These are phyloP conservation scores for Ambrosia trifida DNA, from an alignment of 129 eudicot genomes.

Conservation along the genomic window DNA sequence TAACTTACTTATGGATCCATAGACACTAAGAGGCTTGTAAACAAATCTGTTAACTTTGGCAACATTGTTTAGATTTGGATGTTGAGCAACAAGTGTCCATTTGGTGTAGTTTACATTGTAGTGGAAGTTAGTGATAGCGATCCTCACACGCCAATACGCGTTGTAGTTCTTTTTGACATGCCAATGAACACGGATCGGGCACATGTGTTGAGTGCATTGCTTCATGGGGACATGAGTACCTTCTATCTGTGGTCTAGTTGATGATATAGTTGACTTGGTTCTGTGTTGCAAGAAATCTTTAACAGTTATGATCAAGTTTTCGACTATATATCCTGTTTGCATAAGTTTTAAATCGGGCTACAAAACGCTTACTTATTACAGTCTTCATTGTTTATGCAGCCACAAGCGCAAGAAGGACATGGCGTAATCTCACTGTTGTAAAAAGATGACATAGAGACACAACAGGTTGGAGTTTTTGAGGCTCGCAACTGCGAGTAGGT, in stretches of 20 bases:
- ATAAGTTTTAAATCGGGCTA: slow-evolving; percentile 13
- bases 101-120: slow-evolving; percentile 47
- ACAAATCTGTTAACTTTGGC: slow-evolving; percentile 41
- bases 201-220: slow-evolving; percentile 54
- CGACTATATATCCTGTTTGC: not conserved
- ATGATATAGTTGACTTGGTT: slow-evolving; percentile 13
- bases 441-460: slow-evolving; percentile 57
- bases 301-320: slow-evolving; percentile 7
- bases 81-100: slow-evolving; percentile 66
- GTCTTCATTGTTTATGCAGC: slow-evolving; percentile 33
- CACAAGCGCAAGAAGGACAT: slow-evolving; percentile 60
- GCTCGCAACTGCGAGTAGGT: slow-evolving; percentile 54
- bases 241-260: slow-evolving; percentile 9
- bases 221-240: slow-evolving; percentile 28
- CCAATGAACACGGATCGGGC: slow-evolving; percentile 67
- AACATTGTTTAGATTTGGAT: slow-evolving; percentile 56
- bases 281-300: slow-evolving; percentile 27
- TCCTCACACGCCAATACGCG: slow-evolving; percentile 54
- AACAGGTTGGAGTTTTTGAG: slow-evolving; percentile 46
- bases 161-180: slow-evolving; percentile 60
- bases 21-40: slow-evolving; percentile 52
- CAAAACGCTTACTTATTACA: slow-evolving; percentile 37
- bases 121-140: slow-evolving; percentile 52
- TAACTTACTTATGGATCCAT: slow-evolving; percentile 47
- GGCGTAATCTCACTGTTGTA: slow-evolving; percentile 49